These are phyloP conservation scores for Pulveroboletus sp. DNA, from an alignment of 768 basidiomycete genomes.

Conservation along the genomic window DNA sequence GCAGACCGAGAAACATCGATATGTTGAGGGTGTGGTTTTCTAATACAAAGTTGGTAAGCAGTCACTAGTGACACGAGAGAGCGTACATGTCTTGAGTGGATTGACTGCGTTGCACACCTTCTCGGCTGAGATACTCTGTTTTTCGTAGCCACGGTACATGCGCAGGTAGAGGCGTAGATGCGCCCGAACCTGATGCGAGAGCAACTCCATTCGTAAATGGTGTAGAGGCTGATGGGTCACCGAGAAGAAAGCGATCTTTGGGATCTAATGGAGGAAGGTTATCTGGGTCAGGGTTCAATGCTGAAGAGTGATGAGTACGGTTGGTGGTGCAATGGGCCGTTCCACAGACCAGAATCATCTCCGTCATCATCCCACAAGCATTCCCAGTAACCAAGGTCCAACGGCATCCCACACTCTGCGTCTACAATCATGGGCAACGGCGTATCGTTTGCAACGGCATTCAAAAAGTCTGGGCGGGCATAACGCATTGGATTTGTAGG, in stretches of 20 bases:
- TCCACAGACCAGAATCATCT: conserved; percentile 56
- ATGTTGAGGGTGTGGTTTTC: conserved; percentile 45
- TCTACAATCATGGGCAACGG: conserved; percentile 95
- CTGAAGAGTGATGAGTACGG: conserved; percentile 23
- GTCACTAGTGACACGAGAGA: not conserved
- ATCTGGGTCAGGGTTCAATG: conserved; percentile 62
- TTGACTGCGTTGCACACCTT: conserved; percentile 44
- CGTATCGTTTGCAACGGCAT: conserved; percentile 72
- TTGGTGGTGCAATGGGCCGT: not conserved
- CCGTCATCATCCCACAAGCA: conserved; percentile 80
- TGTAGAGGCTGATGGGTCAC: conserved; percentile 51
- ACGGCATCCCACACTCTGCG: conserved; percentile 93
- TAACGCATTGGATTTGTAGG: conserved; percentile 89
- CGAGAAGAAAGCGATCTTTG: conserved; percentile 71
- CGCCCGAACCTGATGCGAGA: conserved; percentile 33
- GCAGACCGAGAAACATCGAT: conserved; percentile 74
- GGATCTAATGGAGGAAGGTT: conserved; percentile 64
- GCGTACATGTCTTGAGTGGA: conserved; percentile 55
- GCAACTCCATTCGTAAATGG: conserved; percentile 41
- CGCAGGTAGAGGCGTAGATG: conserved; percentile 44
- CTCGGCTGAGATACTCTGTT: conserved; percentile 81
- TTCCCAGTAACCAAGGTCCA: conserved; percentile 81
- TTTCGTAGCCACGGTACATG: conserved; percentile 90
- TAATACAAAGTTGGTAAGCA: conserved; percentile 18
- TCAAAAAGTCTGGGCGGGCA: conserved; percentile 79